A percentile compares a stretch with the other conserved stretches of the same genome.
phyloP scores from a whole-genome alignment of 2,329 filamentous ascomycete species.

The Dothistroma pini region DNA sequence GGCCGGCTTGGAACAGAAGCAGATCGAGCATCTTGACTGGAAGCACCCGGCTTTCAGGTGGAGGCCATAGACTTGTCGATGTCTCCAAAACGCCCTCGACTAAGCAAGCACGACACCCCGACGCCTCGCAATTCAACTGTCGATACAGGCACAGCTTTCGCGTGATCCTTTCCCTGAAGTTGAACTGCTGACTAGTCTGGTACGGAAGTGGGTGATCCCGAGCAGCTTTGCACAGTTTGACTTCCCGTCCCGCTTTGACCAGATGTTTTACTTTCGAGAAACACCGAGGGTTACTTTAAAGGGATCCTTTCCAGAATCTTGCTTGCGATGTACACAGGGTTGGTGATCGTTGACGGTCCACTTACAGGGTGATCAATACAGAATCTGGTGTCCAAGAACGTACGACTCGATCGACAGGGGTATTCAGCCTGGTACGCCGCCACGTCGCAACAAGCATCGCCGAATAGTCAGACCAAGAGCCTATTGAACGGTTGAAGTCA shows the following conservation, averaged over 20 bases:
- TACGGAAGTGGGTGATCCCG: not conserved
- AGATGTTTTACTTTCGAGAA: not conserved
- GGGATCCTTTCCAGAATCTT: no score
- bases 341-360: no score
- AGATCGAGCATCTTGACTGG: constrained; percentile 63
- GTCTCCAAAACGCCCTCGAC: not conserved
- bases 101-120: not conserved
- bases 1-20: constrained; percentile 49
- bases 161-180: not conserved
- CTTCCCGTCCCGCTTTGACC: not conserved
- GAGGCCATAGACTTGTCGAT: constrained; percentile 35
- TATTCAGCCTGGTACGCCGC: not conserved
- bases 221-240: not conserved
- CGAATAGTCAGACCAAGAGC: not conserved
- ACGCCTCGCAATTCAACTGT: not conserved
- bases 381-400: no score
- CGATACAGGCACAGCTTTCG: not conserved
- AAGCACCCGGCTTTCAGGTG: constrained; percentile 63
- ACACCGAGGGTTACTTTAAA: not conserved
- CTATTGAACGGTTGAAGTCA: not conserved
- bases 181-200: no score
- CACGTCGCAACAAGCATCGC: not conserved
- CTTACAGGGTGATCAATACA: no score
- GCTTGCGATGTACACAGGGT: no score
- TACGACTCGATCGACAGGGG: not conserved